Evolutionary conservation across 495 filamentous ascomycete genomes (phyloP).

Genomic region (Melanomma pulvis-pyrius): DNA sequence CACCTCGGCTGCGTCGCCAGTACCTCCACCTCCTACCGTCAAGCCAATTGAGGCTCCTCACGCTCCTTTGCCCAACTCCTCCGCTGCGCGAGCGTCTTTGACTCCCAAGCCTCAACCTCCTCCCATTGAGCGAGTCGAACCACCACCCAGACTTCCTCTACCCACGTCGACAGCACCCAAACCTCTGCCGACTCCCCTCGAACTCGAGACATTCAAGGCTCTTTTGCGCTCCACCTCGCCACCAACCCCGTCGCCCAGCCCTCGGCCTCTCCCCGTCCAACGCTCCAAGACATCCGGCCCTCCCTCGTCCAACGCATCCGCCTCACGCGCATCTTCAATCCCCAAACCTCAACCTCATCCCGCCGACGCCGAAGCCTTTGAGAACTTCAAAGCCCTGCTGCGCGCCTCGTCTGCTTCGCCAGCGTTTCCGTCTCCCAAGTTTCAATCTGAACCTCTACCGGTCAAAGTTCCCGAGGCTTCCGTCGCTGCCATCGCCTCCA

Average conservation of each 20-base stretch:
- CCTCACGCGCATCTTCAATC: background rate
- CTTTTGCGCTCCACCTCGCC: background rate
- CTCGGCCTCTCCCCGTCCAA: background rate
- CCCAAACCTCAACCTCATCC: background rate
- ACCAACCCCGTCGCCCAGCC: background rate
- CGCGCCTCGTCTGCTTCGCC: conserved; percentile 1
- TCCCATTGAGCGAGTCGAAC: background rate
- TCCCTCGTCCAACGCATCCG: background rate
- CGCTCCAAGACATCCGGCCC: background rate
- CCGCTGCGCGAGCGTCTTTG: background rate
- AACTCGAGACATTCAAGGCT: background rate
- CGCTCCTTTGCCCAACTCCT: background rate
- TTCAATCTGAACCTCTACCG: background rate
- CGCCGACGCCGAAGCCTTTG: background rate
- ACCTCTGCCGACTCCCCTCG: background rate
- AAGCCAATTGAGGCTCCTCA: background rate
- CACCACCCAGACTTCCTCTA: background rate
- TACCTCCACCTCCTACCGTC: background rate
- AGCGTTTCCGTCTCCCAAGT: background rate
- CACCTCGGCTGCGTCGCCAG: too few species aligned
- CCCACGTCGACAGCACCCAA: background rate
- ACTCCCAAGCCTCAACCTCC: background rate
- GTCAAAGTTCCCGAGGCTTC: conserved; percentile 1
- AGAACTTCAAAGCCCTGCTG: background rate
- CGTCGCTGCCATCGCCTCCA: background rate